Evolutionary conservation across 2,329 filamentous ascomycete species (phyloP), one percentile per base, ranked within the genome.

Genomic region (Blastomyces percursus): DNA sequence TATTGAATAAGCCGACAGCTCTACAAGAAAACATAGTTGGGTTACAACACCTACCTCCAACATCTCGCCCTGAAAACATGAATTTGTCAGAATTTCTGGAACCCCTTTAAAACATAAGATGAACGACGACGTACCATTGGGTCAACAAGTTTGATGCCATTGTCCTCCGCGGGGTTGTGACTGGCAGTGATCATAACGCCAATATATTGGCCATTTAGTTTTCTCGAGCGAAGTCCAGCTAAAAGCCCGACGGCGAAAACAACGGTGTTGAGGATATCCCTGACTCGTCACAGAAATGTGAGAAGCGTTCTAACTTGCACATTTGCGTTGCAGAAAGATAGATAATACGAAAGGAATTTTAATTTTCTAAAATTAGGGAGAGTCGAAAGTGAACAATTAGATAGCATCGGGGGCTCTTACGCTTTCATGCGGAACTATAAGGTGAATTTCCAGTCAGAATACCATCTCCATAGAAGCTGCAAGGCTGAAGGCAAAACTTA

Each of bases 111-210:
- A 35, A 30, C 21, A 59, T 14, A 12, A 14, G 16, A 51, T 48
- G 38, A 19, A 40, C 42, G n/a, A 69, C 77, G 48, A 54, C 54
- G 56, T 72, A 86, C 84, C 87, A 96, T 89, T 14, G 94, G 94
- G 76, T 99, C 94, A 66, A 99, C 91, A 69, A 99, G 85, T 82
- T 96, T 96, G 75, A 96, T 88, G 60, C 91, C 91, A 75, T 96
- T 96, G 77, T 96, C 91, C 69, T 85, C 82, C 42, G 91, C 88
- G 21, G 90, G 90, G 77, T 96, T 96, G 81, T 96, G 91, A 71
- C 90, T 95, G 66, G 91, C 91, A 51, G 91, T 96, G 75, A 96
- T 89, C 91, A 96, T 96, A 68, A 99, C 88, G 72, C 94, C 94
- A 72, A 99, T 96, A 70, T 90, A 88, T 79, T 95, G 90, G 67